Evolutionary conservation across 495 filamentous ascomycete species (phyloP).

Genomic region (Penicillium psychrofluorescens): DNA sequence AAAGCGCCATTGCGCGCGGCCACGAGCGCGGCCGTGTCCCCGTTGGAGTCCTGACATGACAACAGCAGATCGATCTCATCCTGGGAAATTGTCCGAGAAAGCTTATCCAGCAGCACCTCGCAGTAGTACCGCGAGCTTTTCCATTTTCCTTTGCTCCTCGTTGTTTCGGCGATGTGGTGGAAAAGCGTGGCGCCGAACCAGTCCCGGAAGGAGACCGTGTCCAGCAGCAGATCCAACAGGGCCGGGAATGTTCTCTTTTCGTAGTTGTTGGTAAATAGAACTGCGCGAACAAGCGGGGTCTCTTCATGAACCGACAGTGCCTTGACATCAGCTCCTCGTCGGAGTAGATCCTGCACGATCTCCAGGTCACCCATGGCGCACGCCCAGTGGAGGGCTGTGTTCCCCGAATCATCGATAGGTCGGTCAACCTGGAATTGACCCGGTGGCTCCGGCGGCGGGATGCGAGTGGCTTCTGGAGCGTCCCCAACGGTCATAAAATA

Average conservation of each 20-base stretch:
- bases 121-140: constrained; percentile 86
- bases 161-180: constrained; percentile 85
- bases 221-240: constrained; percentile 70
- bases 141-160: constrained; percentile 68
- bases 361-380: constrained; percentile 96
- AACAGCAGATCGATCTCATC: constrained; percentile 59
- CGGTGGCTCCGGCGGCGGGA: constrained; percentile 69
- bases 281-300: constrained; percentile 89
- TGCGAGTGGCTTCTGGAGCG: constrained; percentile 49
- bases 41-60: constrained; percentile 73
- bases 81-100: constrained; percentile 58
- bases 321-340: constrained; percentile 59
- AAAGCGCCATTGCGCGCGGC: constrained; percentile 62
- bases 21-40: constrained; percentile 84
- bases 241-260: constrained; percentile 79
- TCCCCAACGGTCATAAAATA: constrained; percentile 83
- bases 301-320: constrained; percentile 72
- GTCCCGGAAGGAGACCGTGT: constrained; percentile 69
- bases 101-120: constrained; percentile 78
- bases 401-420: constrained; percentile 78
- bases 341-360: constrained; percentile 76
- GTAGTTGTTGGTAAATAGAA: constrained; percentile 92
- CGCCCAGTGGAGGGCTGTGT: constrained; percentile 93
- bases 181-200: constrained; percentile 76
- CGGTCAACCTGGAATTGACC: constrained; percentile 78